Percentiles rank a stretch among this genome's conserved stretches.
Evolutionary conservation across 2,329 filamentous ascomycete species (phyloP).

Genomic region (Graphilbum fragrans): DNA sequence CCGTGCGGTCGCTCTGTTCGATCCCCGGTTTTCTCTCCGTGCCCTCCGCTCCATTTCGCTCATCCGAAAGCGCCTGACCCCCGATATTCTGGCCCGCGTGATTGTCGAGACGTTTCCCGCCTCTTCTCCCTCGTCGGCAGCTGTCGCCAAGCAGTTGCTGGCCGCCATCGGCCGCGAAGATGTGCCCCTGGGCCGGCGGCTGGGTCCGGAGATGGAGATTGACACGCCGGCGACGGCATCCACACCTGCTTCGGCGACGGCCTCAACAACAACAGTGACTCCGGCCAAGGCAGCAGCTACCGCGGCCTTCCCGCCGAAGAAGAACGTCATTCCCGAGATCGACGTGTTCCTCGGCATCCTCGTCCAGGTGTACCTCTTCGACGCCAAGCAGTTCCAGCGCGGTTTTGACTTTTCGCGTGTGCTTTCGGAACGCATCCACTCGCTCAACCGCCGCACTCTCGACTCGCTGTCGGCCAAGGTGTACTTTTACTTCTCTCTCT

Average conservation of each 20-base stretch:
- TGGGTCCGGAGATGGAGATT: constrained; percentile 59
- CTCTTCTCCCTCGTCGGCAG: constrained; percentile 40
- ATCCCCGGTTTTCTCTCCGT: constrained; percentile 87
- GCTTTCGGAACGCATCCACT: constrained; percentile 74
- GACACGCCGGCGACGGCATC: constrained; percentile 33
- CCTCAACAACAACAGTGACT: background rate
- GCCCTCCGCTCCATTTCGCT: constrained; percentile 92
- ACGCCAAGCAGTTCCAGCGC: constrained; percentile 67
- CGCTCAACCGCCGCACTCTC: constrained; percentile 83
- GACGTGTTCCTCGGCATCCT: constrained; percentile 83
- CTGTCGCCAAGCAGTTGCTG: constrained; percentile 58
- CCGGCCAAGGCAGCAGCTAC: constrained; percentile 24
- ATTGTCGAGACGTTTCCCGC: constrained; percentile 70
- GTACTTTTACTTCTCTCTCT: constrained; percentile 96
- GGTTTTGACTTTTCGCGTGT: constrained; percentile 76
- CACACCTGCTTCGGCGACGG: background rate
- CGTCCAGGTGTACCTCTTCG: constrained; percentile 77
- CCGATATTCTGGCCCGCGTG: constrained; percentile 68
- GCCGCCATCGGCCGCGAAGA: constrained; percentile 55
- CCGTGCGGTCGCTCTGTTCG: constrained; percentile 83
- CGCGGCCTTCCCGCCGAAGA: constrained; percentile 37
- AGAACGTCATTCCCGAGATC: constrained; percentile 71
- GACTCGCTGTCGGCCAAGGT: constrained; percentile 90
- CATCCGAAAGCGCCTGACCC: constrained; percentile 79
- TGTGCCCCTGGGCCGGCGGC: constrained; percentile 45